Evolutionary conservation across 2,329 filamentous ascomycete species (phyloP), one percentile per base, ranked within the genome.

Genomic region (Paramyrothecium sp.): DNA sequence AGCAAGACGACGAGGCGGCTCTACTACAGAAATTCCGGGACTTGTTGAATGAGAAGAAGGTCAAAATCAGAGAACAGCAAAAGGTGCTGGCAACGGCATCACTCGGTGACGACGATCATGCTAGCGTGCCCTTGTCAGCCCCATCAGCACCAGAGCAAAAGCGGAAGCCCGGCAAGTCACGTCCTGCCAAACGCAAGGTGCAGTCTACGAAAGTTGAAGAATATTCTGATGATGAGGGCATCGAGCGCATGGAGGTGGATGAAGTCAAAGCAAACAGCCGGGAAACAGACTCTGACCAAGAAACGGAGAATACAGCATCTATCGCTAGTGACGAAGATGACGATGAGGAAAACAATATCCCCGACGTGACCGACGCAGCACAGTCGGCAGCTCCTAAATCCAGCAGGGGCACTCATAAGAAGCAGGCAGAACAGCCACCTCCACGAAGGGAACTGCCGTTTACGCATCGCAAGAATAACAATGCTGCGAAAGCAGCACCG

Each of bases 11-110:
- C 60, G 89, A 93, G 71, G 79, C 80, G 1, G 80, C 81, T 19
- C 74, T 93, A 56, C 73, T 93, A 1, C 82, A 84, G 59, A 91
- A 91, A 68, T 91, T 91, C 64, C 81, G 84, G 55, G 78, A 84
- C 56, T 76, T 94, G 2, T 75, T 93, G 1, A 93, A 93, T 64
- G 85, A 89, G 69, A 94, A 94, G 76, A 93, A 93, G 72, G 77
- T 88, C 54, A 92, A 90, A 73, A 92, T 93, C 53, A 77, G 90
- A 48, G 84, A 92, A 64, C 89, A 92, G 72, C 86, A 89, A 65
- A 81, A 83, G 44, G 72, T 89, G 20, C 72, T 92, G 22, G 71
- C 75, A 3, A 63, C 74, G 2, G 78, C 77, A 3, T 78, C 81
- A 54, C 69, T 79, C 38, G 74, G 78, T 55, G 56, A 49, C 34